A percentile compares a stretch with the other conserved stretches of the same genome.
These are phyloP conservation scores for Lepidopterella palustris DNA, from an alignment of 495 filamentous ascomycete species.

Conservation along the genomic window DNA sequence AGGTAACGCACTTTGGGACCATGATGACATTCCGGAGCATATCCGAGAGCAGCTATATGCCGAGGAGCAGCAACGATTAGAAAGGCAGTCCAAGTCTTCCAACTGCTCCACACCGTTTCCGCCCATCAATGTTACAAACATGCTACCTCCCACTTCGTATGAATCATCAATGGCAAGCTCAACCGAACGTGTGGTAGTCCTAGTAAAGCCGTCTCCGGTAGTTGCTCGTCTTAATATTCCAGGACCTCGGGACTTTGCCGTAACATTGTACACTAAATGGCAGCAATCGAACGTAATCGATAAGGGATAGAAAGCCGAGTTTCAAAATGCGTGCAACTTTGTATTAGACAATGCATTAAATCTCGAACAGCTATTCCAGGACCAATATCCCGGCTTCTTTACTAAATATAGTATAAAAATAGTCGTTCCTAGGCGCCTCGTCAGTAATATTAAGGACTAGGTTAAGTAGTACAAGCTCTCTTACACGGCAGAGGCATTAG, in stretches of 20 bases:
- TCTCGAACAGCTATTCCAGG: not conserved
- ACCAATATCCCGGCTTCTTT: not conserved
- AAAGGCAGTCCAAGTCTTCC: not conserved
- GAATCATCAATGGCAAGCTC: not conserved
- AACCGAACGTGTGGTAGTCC: not conserved
- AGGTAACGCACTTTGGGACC: not conserved
- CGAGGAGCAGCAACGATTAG: not conserved
- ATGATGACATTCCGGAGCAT: not conserved
- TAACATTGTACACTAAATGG: not conserved
- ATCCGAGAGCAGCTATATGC: not conserved
- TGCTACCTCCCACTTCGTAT: not conserved
- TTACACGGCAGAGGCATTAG: conserved; percentile 9
- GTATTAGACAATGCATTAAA: not conserved
- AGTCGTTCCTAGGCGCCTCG: not conserved
- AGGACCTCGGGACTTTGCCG: not conserved
- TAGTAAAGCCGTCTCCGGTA: not conserved
- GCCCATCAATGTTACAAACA: conserved; percentile 8
- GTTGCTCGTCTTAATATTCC: not conserved
- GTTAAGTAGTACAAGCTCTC: not conserved
- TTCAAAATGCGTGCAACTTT: not conserved
- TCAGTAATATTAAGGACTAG: not conserved
- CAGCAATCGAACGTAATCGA: not conserved
- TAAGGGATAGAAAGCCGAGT: not conserved
- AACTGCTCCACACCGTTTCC: not conserved
- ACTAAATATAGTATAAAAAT: not conserved